Base-by-base conservation (phyloP, 129 eudicot genomes). In the Helianthus tuberosus region DNA sequence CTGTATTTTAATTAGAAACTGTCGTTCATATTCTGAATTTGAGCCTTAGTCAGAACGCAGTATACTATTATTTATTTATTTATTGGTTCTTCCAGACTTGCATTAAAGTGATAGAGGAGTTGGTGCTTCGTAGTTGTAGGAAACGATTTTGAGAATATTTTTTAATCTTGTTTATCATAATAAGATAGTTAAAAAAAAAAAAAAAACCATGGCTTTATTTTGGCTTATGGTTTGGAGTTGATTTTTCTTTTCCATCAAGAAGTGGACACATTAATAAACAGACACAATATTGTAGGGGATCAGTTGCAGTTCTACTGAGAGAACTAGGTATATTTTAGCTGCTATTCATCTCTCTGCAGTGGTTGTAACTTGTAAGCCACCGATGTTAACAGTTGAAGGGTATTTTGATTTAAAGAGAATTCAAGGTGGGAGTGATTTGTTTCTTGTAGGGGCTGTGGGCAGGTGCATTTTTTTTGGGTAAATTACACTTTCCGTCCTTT, bases 61-160 rank as follows among this genome's bases (percentile, higher is more conserved):
- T 47, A 58, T 60, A 3, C 2, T 16, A 49, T 44, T 15, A 27
- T 46, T n/a, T n/a, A n/a, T n/a, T n/a, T n/a, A n/a, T 60, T 49
- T 47, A 60, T n/a, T 61, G 15, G 8, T 46, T 60, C 61, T 47
- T 73, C 15, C 48, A 32, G 8, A 49, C 11, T 27, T 35, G 48
- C 25, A 39, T 48, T 50, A 38, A 74, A 36, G 63, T n/a, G 23
- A 74, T 74, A 64, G 64, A 74, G 35, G n/a, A 27, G 11, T 52
- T 55, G 2, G 75, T 55, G 20, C 36, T 6, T 55, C 66, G 39
- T 71, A 71, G 35, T 15, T 29, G 43, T 52, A 69, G 64, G n/a
- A 70, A 70, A 20, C 53, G 41, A 50, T 49, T 16, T 17, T 8
- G 35, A 35, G 60, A 68, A 25, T 50, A 27, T 6, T 50, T 68